Percentiles rank a stretch among this genome's conserved stretches.
These are phyloP conservation scores for Litchi chinensis DNA, from an alignment of 345 rosid species.

Conservation along the genomic window DNA sequence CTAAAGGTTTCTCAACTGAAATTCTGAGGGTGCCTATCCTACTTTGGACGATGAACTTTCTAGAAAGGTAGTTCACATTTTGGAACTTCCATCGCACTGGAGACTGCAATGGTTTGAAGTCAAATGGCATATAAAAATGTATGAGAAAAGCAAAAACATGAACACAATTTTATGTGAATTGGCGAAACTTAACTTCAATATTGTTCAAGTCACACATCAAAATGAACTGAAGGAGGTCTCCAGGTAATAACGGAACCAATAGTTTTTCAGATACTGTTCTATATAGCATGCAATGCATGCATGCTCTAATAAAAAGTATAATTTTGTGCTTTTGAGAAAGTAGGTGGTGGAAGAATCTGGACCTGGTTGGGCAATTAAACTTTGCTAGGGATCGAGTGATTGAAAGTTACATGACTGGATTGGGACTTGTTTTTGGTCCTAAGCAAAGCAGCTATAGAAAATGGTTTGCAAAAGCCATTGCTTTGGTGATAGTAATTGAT, in stretches of 20 bases:
- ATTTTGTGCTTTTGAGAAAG: neutral
- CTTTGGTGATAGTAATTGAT: conserved; percentile 43
- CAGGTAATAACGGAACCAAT: conserved; percentile 19
- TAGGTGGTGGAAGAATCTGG: conserved; percentile 61
- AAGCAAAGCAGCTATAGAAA: conserved; percentile 36
- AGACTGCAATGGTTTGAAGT: conserved; percentile 52
- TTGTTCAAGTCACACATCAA: conserved; percentile 46
- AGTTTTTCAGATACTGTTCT: too few relatives aligned
- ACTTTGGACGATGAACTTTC: conserved; percentile 16
- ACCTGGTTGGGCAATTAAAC: conserved; percentile 32
- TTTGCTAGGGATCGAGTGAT: conserved; percentile 54
- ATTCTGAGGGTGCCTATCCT: conserved; percentile 9
- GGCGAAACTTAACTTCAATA: conserved; percentile 50
- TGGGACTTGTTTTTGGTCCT: conserved; percentile 43
- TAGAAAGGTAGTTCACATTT: conserved; percentile 21
- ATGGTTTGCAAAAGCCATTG: conserved; percentile 45
- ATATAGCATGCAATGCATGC: too few relatives aligned
- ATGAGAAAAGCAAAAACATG: conserved; percentile 11
- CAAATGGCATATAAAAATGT: conserved; percentile 39
- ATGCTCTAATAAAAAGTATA: neutral
- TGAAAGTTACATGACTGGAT: conserved; percentile 45
- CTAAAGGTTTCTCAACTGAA: conserved; percentile 26
- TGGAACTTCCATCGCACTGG: conserved; percentile 50
- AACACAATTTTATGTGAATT: conserved; percentile 24
- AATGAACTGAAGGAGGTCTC: conserved; percentile 45